These are phyloP conservation scores for Hypoxylon sp. DNA, from an alignment of 2,329 filamentous ascomycete species.

Conservation along the genomic window DNA sequence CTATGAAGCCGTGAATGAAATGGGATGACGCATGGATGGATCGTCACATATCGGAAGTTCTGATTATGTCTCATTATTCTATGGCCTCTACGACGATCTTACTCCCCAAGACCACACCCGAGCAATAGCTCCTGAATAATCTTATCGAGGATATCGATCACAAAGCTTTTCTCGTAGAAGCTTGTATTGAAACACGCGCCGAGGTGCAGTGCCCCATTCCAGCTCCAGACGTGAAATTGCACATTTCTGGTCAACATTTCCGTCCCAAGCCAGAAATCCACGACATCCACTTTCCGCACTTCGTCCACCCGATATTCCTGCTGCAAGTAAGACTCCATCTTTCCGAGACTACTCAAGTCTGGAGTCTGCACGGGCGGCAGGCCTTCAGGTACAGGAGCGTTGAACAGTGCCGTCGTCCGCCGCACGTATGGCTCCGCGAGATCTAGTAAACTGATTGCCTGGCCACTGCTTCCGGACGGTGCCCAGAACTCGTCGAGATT, in stretches of 20 bases:
- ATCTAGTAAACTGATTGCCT: slow-evolving; percentile 34
- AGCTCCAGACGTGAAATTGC: slow-evolving; percentile 46
- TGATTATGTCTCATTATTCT: background rate
- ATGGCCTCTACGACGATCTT: background rate
- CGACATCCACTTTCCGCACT: slow-evolving; percentile 13
- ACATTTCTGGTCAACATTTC: slow-evolving; percentile 40
- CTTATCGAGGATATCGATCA: slow-evolving; percentile 9
- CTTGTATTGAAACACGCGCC: slow-evolving; percentile 28
- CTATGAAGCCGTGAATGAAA: background rate
- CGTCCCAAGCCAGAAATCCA: slow-evolving; percentile 41
- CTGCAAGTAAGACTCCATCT: slow-evolving; percentile 38
- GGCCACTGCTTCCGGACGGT: slow-evolving; percentile 31
- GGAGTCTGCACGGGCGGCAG: slow-evolving; percentile 41
- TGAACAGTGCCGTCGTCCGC: slow-evolving; percentile 33
- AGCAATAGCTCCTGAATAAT: slow-evolving; percentile 16
- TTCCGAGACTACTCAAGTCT: slow-evolving; percentile 45
- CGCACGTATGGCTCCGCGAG: slow-evolving; percentile 31
- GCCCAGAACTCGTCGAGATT: slow-evolving; percentile 49
- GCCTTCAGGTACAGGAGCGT: slow-evolving; percentile 17
- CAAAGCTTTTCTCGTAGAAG: slow-evolving; percentile 27
- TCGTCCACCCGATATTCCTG: slow-evolving; percentile 17
- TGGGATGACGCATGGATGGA: background rate
- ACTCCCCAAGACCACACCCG: slow-evolving; percentile 11
- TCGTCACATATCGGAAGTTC: background rate
- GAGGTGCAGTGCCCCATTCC: slow-evolving; percentile 36